phyloP scores from a whole-genome alignment of 1,284 basidiomycete genomes.

The Cutaneotrichosporon sp. region DNA sequence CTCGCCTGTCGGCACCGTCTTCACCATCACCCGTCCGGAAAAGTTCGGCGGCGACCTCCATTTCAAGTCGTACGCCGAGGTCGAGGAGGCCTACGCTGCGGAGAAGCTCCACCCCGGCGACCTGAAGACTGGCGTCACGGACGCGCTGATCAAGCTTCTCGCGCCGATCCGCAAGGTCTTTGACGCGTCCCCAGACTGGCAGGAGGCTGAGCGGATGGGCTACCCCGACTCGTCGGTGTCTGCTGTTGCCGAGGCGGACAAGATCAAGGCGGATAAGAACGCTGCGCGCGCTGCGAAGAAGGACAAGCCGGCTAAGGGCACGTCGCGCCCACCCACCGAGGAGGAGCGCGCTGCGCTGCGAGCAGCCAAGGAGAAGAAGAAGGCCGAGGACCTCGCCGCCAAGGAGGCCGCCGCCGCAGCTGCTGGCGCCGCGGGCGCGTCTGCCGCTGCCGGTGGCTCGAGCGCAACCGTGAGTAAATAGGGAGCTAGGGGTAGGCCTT shows the following conservation, averaged over 20 bases:
- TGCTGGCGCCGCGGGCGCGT: constrained; percentile 15
- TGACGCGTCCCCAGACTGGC: constrained; percentile 72
- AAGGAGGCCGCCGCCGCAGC: constrained; percentile 20
- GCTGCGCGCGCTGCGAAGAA: constrained; percentile 11
- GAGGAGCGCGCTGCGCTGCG: constrained; percentile 42
- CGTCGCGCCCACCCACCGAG: constrained; percentile 39
- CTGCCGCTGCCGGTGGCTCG: constrained; percentile 11
- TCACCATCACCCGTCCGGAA: constrained; percentile 68
- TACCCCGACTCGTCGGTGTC: constrained; percentile 66
- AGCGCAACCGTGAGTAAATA: background rate
- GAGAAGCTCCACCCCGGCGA: constrained; percentile 85
- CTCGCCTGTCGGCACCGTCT: constrained; percentile 76
- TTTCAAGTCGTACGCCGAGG: constrained; percentile 61
- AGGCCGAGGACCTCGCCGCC: constrained; percentile 39
- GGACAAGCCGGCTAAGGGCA: constrained; percentile 22
- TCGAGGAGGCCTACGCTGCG: constrained; percentile 72
- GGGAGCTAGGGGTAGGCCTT: background rate
- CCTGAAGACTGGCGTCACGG: constrained; percentile 76
- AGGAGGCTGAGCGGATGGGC: constrained; percentile 68
- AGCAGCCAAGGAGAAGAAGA: constrained; percentile 42
- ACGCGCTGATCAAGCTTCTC: constrained; percentile 70
- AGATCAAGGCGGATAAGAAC: constrained; percentile 29
- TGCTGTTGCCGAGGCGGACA: constrained; percentile 18
- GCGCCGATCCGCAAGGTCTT: constrained; percentile 77
- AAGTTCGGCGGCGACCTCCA: constrained; percentile 82